Conservation (phyloP, 768 basidiomycete species). For the Podaxis rugospora region DNA sequence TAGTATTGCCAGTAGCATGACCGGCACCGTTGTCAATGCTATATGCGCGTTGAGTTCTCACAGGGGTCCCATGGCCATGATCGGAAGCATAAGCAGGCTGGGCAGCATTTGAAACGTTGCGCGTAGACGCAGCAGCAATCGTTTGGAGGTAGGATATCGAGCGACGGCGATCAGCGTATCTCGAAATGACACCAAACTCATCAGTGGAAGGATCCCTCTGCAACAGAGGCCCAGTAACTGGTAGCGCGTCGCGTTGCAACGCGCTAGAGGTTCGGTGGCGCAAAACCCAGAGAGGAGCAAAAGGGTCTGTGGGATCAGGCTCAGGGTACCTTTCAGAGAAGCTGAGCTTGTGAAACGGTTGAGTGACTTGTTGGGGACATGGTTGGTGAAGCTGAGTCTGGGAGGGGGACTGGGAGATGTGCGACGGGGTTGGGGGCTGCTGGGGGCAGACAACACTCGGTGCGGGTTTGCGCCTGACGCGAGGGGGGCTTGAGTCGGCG, state of each 20-base stretch:
- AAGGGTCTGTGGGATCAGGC: slow-evolving; percentile 67
- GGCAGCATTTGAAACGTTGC: background rate
- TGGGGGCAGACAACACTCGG: slow-evolving; percentile 27
- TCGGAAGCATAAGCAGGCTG: slow-evolving; percentile 4
- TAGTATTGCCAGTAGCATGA: background rate
- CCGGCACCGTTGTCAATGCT: background rate
- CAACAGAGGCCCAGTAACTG: slow-evolving; percentile 2
- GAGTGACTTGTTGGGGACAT: background rate
- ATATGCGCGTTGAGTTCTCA: background rate
- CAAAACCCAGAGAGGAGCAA: slow-evolving; percentile 63
- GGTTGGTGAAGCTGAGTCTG: background rate
- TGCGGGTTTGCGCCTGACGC: slow-evolving; percentile 53
- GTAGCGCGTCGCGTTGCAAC: slow-evolving; percentile 19
- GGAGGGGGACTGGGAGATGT: background rate
- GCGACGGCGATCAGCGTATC: slow-evolving; percentile 3
- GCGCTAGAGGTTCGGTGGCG: slow-evolving; percentile 53
- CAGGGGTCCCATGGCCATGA: background rate
- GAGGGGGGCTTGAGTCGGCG: slow-evolving; percentile 2
- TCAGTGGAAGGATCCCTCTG: background rate
- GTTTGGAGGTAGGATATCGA: slow-evolving; percentile 9
- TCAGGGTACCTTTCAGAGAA: slow-evolving; percentile 54
- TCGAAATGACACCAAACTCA: background rate
- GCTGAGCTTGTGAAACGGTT: slow-evolving; percentile 24
- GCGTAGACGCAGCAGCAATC: background rate
- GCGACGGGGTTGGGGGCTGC: background rate